Percentiles rank a stretch among this genome's conserved stretches.
phyloP scores from a whole-genome alignment of 2,329 filamentous ascomycete species.

The Aureobasidium pullulans region DNA sequence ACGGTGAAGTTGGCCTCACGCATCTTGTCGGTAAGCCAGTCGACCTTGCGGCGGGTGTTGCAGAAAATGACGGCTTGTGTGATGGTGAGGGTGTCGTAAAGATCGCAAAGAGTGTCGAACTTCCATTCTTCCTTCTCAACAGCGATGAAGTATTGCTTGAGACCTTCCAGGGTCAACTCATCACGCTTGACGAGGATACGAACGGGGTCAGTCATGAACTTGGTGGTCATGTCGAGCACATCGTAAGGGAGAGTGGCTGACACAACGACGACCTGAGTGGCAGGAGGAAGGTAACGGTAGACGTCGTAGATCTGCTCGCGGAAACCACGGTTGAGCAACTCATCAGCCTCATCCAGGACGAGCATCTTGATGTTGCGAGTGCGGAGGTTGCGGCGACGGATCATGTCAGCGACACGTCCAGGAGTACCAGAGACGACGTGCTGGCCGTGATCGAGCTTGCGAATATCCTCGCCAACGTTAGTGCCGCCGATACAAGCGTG shows the following conservation, averaged over 20 bases:
- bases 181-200: slow-evolving; percentile 97
- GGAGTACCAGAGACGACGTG: slow-evolving; percentile 97
- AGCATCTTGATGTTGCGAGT: slow-evolving; percentile 74
- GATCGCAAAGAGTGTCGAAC: slow-evolving; percentile 95
- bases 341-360: slow-evolving; percentile 68
- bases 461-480: slow-evolving; percentile 95
- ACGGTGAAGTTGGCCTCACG: slow-evolving; percentile 98
- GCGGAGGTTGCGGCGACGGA: slow-evolving; percentile 63
- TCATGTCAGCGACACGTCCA: slow-evolving; percentile 88
- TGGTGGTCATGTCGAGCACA: slow-evolving; percentile 97
- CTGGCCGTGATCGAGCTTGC: slow-evolving; percentile 94
- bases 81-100: slow-evolving; percentile 97
- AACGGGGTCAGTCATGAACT: slow-evolving; percentile 98
- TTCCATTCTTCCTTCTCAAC: slow-evolving; percentile 99
- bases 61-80: slow-evolving; percentile 99
- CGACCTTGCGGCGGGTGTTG: slow-evolving; percentile 97
- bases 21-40: slow-evolving; percentile 99
- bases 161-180: slow-evolving; percentile 90
- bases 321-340: slow-evolving; percentile 86
- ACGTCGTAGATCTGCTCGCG: slow-evolving; percentile 99
- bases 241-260: slow-evolving; percentile 96
- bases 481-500: slow-evolving; percentile 98
- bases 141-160: slow-evolving; percentile 99
- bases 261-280: slow-evolving; percentile 96
- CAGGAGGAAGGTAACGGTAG: slow-evolving; percentile 90